phyloP scores from a whole-genome alignment of 1,284 basidiomycete species.

The Ustilago loliicola region DNA sequence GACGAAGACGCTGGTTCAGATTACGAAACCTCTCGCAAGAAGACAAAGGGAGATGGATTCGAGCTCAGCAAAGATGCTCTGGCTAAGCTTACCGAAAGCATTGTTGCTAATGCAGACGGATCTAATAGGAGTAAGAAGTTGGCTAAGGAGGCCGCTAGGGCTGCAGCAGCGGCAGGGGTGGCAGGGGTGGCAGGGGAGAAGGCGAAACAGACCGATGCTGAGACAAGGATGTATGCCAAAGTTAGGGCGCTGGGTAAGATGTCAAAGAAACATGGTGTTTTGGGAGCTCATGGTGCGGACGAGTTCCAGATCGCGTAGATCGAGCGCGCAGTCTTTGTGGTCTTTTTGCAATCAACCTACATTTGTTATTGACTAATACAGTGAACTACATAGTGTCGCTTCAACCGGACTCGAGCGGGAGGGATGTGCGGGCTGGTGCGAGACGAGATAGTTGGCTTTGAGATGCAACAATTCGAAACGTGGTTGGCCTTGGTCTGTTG shows the following conservation, averaged over 20 bases:
- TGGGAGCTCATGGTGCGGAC: conserved; percentile 78
- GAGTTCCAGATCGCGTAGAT: conserved; percentile 64
- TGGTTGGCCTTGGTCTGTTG: too few species aligned
- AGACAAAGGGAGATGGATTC: conserved; percentile 25
- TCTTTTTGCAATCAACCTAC: neutral
- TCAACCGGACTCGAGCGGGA: neutral
- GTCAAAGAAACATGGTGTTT: conserved; percentile 82
- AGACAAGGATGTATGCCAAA: conserved; percentile 87
- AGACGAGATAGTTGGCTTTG: too few species aligned
- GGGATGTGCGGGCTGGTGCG: neutral
- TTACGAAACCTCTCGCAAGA: conserved; percentile 31
- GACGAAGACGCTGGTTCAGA: conserved; percentile 37
- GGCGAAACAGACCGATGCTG: conserved; percentile 75
- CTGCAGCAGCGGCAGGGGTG: conserved; percentile 16
- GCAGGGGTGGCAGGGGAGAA: conserved; percentile 19
- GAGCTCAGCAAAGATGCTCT: conserved; percentile 27
- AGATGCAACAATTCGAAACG: too few species aligned
- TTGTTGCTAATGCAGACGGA: conserved; percentile 73
- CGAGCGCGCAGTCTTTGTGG: neutral
- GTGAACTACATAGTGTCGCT: neutral
- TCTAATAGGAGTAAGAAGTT: conserved; percentile 58
- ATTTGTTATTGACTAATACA: neutral
- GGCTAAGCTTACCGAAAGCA: conserved; percentile 26
- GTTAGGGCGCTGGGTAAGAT: conserved; percentile 87
- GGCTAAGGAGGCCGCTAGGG: conserved; percentile 18